Evolutionary conservation across 164 flowering plant genomes (phyloP).

Genomic region (Warburgia ugandensis): DNA sequence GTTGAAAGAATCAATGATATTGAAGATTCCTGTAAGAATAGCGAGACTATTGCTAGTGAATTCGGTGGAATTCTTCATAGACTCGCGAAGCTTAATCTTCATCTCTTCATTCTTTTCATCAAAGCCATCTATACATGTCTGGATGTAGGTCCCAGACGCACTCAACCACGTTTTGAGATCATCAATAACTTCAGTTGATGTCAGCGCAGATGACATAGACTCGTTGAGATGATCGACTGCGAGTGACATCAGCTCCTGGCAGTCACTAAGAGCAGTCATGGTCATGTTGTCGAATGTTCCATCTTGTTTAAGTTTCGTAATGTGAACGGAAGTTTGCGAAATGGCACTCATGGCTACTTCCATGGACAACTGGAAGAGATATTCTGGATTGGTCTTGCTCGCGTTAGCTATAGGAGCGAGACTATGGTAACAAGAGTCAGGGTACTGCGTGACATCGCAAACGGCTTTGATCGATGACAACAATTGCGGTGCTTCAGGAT

Average conservation of each 20-base stretch:
- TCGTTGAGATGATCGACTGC: slow-evolving; percentile 44
- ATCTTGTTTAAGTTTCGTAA: not conserved
- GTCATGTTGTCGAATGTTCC: slow-evolving; percentile 11
- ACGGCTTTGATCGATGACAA: slow-evolving; percentile 28
- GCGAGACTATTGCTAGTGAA: slow-evolving; percentile 69
- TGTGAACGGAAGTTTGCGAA: slow-evolving; percentile 3
- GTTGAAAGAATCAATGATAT: slow-evolving; percentile 24
- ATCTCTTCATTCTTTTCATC: slow-evolving; percentile 26
- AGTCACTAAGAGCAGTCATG: slow-evolving; percentile 33
- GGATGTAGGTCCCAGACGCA: slow-evolving; percentile 45
- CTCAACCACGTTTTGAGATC: slow-evolving; percentile 72
- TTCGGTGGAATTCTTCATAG: slow-evolving; percentile 47
- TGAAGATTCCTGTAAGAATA: slow-evolving; percentile 39
- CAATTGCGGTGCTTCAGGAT: slow-evolving; percentile 7
- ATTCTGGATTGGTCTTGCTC: slow-evolving; percentile 25
- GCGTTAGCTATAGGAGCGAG: slow-evolving; percentile 16
- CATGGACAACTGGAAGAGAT: slow-evolving; percentile 40
- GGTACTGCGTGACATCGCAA: slow-evolving; percentile 37
- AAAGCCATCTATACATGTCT: slow-evolving; percentile 67
- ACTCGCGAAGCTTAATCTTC: slow-evolving; percentile 9
- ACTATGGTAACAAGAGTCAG: slow-evolving; percentile 40
- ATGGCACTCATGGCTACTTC: slow-evolving; percentile 28
- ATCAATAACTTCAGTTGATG: slow-evolving; percentile 20
- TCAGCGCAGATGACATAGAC: slow-evolving; percentile 23
- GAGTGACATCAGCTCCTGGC: slow-evolving; percentile 36